Evolutionary conservation across 768 basidiomycete species (phyloP), one percentile per base, ranked within the genome.

Genomic region (Tylopilus felleus): DNA sequence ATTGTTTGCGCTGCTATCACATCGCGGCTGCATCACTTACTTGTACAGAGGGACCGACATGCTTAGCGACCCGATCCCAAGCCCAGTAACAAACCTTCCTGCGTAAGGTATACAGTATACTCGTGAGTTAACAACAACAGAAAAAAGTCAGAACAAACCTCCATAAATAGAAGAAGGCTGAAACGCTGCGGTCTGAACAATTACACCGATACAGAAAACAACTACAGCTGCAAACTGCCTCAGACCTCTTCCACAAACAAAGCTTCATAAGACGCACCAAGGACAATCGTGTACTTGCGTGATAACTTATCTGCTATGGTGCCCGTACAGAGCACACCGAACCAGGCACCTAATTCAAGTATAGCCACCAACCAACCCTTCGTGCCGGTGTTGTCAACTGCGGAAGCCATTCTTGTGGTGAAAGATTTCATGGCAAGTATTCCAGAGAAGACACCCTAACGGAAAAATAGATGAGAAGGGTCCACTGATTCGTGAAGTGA

Each of bases 31-130:
- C 10, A 31, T 43, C 33, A 43, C 67, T 90, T 33, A 43, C 67
- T 90, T 90, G 76, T 88, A 90, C 35, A 91, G 75, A 1, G 90
- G 90, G 12, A 92, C 88, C n/a, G 80, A 79, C 87, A 90, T 90
- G 60, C 85, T 87, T 21, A 91, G 73, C 3, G 88, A 87, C 12
- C 90, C 90, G 17, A 92, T 86, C 46, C 88, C 90, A 42, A 90
- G 71, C 77, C 90, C 90, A 47, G 87, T 89, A 49, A 91, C 71
- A 60, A 88, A 90, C 25, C 89, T 83, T 49, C 88, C 76, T 70
- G 55, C 5, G 6, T 5, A 14, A 35, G 5, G 16, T 16, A 36
- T 40, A 21, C 13, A 28, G 35, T 28, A 29, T 33, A 13, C 8
- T 10, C 31, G 13, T 9, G 13, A 47, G 46, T 13, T 10, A 28